Conservation (phyloP, 2,329 filamentous ascomycete species). For the Graphilbum fragrans region DNA sequence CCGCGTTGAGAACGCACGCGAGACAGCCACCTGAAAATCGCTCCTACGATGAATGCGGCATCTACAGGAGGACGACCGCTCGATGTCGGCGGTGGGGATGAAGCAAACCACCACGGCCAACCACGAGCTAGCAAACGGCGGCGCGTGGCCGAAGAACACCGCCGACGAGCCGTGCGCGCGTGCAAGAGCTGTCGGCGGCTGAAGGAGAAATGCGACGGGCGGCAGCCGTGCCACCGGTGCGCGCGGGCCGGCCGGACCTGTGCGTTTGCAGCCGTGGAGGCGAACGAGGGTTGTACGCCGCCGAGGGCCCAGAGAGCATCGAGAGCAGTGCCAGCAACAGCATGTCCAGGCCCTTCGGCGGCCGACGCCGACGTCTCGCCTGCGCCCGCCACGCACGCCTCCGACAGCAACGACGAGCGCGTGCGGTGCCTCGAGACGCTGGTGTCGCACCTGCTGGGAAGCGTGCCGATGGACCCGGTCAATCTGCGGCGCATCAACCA, state of each 20-base stretch:
- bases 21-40: no score
- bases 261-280: conserved; percentile 23
- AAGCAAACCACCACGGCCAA: no score
- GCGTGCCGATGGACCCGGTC: conserved; percentile 10
- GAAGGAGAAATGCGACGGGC: conserved; percentile 13
- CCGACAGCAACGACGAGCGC: neutral
- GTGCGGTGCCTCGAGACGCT: conserved; percentile 7
- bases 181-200: conserved; percentile 9
- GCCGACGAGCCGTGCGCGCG: conserved; percentile 3
- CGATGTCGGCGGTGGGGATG: no score
- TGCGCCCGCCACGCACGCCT: neutral
- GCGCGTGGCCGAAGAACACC: conserved; percentile 2
- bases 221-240: conserved; percentile 11
- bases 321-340: neutral
- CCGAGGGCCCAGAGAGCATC: neutral
- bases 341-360: neutral
- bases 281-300: neutral
- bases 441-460: conserved; percentile 9
- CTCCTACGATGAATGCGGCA: no score
- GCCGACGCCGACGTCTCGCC: neutral
- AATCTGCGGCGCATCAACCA: conserved; percentile 12
- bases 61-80: no score
- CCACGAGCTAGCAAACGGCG: neutral
- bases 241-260: conserved; percentile 8
- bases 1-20: no score